phyloP scores from a whole-genome alignment of 1,284 basidiomycete species.

The Xerocomus tenax region DNA sequence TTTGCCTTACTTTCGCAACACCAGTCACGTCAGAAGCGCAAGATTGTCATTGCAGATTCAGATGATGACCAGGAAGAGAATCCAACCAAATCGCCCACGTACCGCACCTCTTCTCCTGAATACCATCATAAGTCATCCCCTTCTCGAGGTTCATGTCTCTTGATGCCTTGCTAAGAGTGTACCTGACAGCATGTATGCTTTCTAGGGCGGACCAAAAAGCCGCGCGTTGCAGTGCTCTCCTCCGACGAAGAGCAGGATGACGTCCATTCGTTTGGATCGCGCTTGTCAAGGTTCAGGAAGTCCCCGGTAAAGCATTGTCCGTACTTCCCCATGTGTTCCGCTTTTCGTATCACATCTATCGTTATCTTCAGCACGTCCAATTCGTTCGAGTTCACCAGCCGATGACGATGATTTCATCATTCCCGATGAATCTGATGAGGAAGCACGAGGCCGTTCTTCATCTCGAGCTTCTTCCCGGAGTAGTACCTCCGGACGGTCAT shows the following conservation, averaged over 20 bases:
- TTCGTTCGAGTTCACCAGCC: slow-evolving; percentile 25
- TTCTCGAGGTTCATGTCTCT: slow-evolving; percentile 23
- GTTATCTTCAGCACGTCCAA: slow-evolving; percentile 30
- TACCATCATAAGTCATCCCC: slow-evolving; percentile 21
- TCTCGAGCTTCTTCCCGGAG: slow-evolving; percentile 36
- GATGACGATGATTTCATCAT: slow-evolving; percentile 65
- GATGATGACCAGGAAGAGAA: slow-evolving; percentile 53
- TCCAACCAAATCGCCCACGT: slow-evolving; percentile 13
- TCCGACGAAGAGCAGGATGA: slow-evolving; percentile 40
- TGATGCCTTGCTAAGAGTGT: slow-evolving; percentile 12
- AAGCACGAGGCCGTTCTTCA: slow-evolving; percentile 35
- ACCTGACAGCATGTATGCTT: slow-evolving; percentile 13
- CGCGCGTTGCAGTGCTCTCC: slow-evolving; percentile 36
- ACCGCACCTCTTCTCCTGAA: slow-evolving; percentile 25
- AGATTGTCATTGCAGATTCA: slow-evolving; percentile 58
- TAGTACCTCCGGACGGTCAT: slow-evolving; percentile 38
- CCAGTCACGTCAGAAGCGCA: slow-evolving; percentile 49
- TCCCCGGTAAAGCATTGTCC: slow-evolving; percentile 47
- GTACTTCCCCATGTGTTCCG: slow-evolving; percentile 10
- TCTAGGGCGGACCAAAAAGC: slow-evolving; percentile 43
- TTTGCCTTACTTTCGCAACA: slow-evolving; percentile 1
- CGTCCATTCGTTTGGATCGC: slow-evolving; percentile 44
- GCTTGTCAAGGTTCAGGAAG: slow-evolving; percentile 58
- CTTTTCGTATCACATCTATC: slow-evolving; percentile 4
- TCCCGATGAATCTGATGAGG: slow-evolving; percentile 51